Evolutionary conservation across 106 monocot species (phyloP), one percentile per base, ranked within the genome.

Genomic region (Hemerocallis citrina): DNA sequence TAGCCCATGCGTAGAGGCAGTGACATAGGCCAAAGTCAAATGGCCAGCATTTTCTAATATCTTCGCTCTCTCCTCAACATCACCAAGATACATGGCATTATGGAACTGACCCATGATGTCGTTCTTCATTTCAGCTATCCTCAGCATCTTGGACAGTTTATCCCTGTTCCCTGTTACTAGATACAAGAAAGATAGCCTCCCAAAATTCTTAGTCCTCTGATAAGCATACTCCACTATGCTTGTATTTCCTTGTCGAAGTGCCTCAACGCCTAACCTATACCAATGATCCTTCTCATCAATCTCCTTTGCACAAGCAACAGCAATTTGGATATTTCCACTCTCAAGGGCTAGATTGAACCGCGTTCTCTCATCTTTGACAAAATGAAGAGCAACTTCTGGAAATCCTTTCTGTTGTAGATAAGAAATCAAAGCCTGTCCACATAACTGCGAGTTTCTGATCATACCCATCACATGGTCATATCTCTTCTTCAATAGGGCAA

Each of bases 331-430:
- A 43, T 84, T 84, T 31, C 84, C 84, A 56, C 84, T 85, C 59
- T 79, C 79, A 22, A 85, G 49, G 40, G 84, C 84, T 68, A 85
- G 57, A 24, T 79, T 85, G 48, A 85, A 85, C 15, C 69, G 68
- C 12, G 84, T 85, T 32, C 57, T 76, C 62, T 85, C 84, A 48
- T 85, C 79, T 70, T 85, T 85, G 12, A 85, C 72, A 66, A 78
- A 72, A 37, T 72, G 67, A 27, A 78, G 72, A 34, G 78, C 71
- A 6, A 78, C 72, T 48, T 78, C 78, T 33, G 72, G 71, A 45
- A 77, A 77, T 6, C 77, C 77, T 62, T 71, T 71, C 44, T 77
- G 61, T 24, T 72, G 72, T 13, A 77, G 55, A 52, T 77, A 77
- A 20, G 62, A 32, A 47, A 77, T 71, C 52, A 77, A 66, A 45